These are phyloP conservation scores for Xylaria digitata DNA, from an alignment of 2,329 filamentous ascomycete species.

Conservation along the genomic window DNA sequence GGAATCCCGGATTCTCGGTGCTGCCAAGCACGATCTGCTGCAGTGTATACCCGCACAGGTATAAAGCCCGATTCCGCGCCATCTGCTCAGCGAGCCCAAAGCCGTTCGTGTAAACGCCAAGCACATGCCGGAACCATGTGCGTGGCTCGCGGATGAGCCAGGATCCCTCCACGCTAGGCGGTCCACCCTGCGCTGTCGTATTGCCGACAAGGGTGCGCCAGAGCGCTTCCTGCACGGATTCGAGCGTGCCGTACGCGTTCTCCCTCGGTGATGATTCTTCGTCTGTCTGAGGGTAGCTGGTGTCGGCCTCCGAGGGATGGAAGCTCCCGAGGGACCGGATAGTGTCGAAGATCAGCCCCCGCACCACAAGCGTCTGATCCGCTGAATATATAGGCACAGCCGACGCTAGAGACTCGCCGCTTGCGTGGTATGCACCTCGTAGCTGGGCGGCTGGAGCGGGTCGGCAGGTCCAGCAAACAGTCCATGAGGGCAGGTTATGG, in stretches of 20 bases:
- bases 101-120: background rate
- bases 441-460: background rate
- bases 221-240: background rate
- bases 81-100: conserved; percentile 4
- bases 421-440: background rate
- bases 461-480: conserved; percentile 10
- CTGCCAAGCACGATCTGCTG: background rate
- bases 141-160: no score
- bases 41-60: background rate
- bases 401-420: background rate
- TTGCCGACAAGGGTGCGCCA: conserved; percentile 8
- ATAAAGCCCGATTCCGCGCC: background rate
- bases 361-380: no score
- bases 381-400: no score
- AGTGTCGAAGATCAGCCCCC: no score
- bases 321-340: no score
- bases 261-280: background rate
- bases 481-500: conserved; percentile 1
- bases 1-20: background rate
- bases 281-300: background rate
- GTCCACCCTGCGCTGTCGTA: background rate
- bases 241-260: background rate
- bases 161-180: background rate
- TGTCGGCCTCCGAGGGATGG: background rate
- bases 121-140: no score